These are phyloP conservation scores for Kwoniella dejecticola DNA, from an alignment of 768 basidiomycete genomes.

Conservation along the genomic window DNA sequence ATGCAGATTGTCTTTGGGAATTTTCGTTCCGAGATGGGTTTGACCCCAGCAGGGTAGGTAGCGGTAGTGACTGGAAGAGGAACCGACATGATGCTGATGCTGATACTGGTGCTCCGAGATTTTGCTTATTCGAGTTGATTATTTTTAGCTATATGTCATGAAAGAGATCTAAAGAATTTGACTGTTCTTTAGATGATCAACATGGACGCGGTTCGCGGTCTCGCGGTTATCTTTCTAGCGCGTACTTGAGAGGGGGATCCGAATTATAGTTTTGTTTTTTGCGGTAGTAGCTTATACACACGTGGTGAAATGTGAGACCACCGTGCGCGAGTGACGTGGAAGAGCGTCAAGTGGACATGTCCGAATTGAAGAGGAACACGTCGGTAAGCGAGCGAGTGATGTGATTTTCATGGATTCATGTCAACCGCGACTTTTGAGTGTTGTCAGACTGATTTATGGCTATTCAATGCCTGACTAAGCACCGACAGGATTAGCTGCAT, in stretches of 20 bases:
- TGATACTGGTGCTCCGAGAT: too few relatives aligned
- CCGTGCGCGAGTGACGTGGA: not conserved
- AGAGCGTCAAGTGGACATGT: not conserved
- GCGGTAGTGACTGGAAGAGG: conserved; percentile 7
- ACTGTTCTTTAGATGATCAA: not conserved
- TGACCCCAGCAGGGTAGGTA: conserved; percentile 43
- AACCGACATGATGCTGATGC: too few relatives aligned
- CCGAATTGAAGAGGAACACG: not conserved
- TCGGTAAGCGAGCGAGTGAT: conserved; percentile 1
- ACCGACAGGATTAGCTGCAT: too few relatives aligned
- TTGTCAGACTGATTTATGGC: not conserved
- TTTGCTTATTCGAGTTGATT: too few relatives aligned
- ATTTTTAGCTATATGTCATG: too few relatives aligned
- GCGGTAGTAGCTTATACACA: not conserved
- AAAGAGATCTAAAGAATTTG: too few relatives aligned
- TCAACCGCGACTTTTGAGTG: not conserved
- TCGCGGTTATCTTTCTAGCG: too few relatives aligned
- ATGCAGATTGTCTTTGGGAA: conserved; percentile 56
- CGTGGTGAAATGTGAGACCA: not conserved
- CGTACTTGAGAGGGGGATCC: too few relatives aligned
- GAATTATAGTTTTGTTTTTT: too few relatives aligned
- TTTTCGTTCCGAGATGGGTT: conserved; percentile 49
- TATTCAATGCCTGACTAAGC: too few relatives aligned
- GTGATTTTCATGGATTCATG: not conserved
- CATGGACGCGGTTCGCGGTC: not conserved